These are phyloP conservation scores for Cyclocybe cylindracea DNA, from an alignment of 768 basidiomycete species.

Conservation along the genomic window DNA sequence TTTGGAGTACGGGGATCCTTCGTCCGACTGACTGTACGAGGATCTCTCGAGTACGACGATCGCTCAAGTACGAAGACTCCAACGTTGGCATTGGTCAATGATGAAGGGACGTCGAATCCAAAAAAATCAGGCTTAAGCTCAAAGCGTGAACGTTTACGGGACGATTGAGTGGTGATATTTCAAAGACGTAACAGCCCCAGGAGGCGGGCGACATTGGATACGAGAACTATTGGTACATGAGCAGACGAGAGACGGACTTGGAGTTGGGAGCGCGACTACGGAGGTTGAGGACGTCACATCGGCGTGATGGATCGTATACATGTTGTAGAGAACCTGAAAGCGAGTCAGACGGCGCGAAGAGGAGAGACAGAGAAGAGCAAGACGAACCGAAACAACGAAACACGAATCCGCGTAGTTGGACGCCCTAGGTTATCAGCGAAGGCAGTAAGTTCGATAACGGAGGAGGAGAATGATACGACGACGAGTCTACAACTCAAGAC, in stretches of 20 bases:
- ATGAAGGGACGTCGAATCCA: slow-evolving; percentile 1
- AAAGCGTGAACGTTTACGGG: neutral
- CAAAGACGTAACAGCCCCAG: slow-evolving; percentile 1
- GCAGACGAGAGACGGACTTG: neutral
- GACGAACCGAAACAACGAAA: slow-evolving; percentile 1
- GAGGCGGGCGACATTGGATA: slow-evolving; percentile 1
- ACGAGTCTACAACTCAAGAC: slow-evolving; percentile 2
- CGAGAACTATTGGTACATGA: neutral
- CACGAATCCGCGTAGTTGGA: slow-evolving; percentile 6
- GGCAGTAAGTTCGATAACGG: slow-evolving; percentile 4
- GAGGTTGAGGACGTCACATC: too few species aligned
- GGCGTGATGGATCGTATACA: neutral
- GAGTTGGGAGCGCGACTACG: neutral
- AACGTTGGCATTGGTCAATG: neutral
- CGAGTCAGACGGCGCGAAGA: slow-evolving; percentile 2
- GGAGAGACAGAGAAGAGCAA: neutral
- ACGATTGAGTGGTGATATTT: neutral
- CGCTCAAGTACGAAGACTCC: slow-evolving; percentile 1
- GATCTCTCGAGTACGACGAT: neutral
- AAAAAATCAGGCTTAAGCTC: slow-evolving; percentile 1
- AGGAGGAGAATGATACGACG: slow-evolving; percentile 1
- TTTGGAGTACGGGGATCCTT: neutral
- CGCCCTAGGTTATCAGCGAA: slow-evolving; percentile 3
- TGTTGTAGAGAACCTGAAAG: slow-evolving; percentile 1
- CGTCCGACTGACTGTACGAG: neutral